Evolutionary conservation across 805 yeast genomes (phyloP).

Genomic region (Ogataea pini): DNA sequence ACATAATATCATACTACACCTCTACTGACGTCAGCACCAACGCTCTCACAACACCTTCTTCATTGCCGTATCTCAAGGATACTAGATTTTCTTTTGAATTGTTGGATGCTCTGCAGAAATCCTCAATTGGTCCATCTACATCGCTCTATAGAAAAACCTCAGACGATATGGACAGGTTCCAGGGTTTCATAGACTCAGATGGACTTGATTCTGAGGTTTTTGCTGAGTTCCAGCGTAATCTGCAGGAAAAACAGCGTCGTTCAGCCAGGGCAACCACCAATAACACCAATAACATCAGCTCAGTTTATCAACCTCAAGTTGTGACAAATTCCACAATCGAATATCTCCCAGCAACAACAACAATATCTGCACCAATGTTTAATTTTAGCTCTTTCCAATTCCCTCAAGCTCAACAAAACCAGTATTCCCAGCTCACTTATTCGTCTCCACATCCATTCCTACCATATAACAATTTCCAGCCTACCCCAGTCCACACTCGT

Average conservation of each 20-base stretch:
- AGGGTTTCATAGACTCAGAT: slow-evolving; percentile 28
- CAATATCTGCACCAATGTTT: slow-evolving; percentile 8
- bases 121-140: slow-evolving; percentile 52
- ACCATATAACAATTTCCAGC: background rate
- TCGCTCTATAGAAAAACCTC: slow-evolving; percentile 17
- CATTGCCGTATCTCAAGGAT: slow-evolving; percentile 49
- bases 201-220: slow-evolving; percentile 21
- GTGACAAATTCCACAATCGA: too few species aligned
- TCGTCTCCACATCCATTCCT: background rate
- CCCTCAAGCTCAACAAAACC: slow-evolving; percentile 2
- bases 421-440: background rate
- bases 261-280: background rate
- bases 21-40: slow-evolving; percentile 71
- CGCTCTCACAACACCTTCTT: slow-evolving; percentile 57
- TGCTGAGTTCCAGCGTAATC: slow-evolving; percentile 22
- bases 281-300: background rate
- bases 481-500: background rate
- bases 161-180: slow-evolving; percentile 17
- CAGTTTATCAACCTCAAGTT: slow-evolving; percentile 7
- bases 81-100: slow-evolving; percentile 48
- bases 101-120: slow-evolving; percentile 57
- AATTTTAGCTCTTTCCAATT: slow-evolving; percentile 13
- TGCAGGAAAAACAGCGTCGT: slow-evolving; percentile 17
- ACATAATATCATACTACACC: slow-evolving; percentile 76
- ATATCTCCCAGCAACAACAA: slow-evolving; percentile 1